Evolutionary conservation across 805 yeast species (phyloP).

Genomic region (Teunomyces kruisii): DNA sequence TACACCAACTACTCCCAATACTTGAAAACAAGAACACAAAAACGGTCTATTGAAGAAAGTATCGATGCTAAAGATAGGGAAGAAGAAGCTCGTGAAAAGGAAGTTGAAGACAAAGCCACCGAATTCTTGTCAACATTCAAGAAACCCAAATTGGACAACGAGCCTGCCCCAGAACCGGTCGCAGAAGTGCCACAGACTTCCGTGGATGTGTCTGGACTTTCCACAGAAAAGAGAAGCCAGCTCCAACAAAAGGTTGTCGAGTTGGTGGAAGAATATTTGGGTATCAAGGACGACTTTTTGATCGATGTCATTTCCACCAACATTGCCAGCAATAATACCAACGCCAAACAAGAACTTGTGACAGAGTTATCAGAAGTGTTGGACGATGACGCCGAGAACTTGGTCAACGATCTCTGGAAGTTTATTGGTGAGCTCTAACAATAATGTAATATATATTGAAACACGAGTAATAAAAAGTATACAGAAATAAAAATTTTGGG

Average conservation of each 20-base stretch:
- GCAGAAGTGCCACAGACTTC: not conserved
- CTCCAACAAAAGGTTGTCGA: conserved; percentile 38
- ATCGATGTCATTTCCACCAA: conserved; percentile 42
- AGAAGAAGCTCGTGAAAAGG: conserved; percentile 28
- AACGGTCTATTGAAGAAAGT: conserved; percentile 42
- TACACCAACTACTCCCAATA: conserved; percentile 46
- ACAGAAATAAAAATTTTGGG: not conserved
- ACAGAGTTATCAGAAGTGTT: conserved; percentile 50
- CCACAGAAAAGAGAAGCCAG: conserved; percentile 12
- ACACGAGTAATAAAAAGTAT: not conserved
- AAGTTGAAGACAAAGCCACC: conserved; percentile 11
- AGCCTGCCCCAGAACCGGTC: conserved; percentile 4
- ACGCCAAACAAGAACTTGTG: conserved; percentile 32
- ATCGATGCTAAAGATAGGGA: conserved; percentile 41
- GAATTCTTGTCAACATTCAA: conserved; percentile 14
- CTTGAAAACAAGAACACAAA: conserved; percentile 35
- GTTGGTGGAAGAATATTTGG: conserved; percentile 52
- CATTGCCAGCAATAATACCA: conserved; percentile 30
- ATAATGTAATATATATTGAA: conserved; percentile 1
- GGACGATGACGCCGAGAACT: conserved; percentile 47
- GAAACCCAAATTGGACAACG: conserved; percentile 2
- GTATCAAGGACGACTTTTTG: conserved; percentile 52
- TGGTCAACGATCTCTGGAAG: conserved; percentile 43
- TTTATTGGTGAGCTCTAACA: conserved; percentile 11
- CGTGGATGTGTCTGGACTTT: conserved; percentile 10